These are phyloP conservation scores for Colletotrichum tamarilloi DNA, from an alignment of 2,329 filamentous ascomycete genomes.

Conservation along the genomic window DNA sequence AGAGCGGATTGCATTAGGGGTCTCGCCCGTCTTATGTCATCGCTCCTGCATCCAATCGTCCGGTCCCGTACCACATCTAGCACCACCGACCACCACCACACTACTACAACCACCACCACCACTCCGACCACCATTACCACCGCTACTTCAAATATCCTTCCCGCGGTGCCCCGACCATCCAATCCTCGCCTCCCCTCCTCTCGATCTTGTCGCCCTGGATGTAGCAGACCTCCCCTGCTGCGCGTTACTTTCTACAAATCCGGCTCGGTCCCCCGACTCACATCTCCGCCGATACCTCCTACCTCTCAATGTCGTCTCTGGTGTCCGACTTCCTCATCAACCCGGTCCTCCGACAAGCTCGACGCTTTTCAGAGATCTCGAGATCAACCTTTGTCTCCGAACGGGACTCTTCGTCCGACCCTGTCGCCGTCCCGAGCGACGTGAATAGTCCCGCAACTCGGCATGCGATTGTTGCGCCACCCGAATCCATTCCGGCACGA, in stretches of 20 bases:
- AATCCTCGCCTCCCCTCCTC: constrained; percentile 4
- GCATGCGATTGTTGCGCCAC: constrained; percentile 37
- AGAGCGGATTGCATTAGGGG: constrained; percentile 18
- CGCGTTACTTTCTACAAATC: constrained; percentile 17
- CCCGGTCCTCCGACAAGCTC: constrained; percentile 73
- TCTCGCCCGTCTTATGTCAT: constrained; percentile 36
- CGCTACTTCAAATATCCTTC: constrained; percentile 25
- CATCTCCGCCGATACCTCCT: constrained; percentile 1
- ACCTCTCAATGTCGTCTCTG: constrained; percentile 66
- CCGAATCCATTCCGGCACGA: constrained; percentile 42
- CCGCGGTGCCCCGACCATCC: constrained; percentile 10
- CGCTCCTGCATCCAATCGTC: constrained; percentile 35
- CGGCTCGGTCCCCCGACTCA: constrained; percentile 9
- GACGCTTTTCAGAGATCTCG: constrained; percentile 68
- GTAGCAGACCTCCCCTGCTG: constrained; percentile 19
- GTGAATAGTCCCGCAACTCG: constrained; percentile 36
- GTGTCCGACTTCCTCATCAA: constrained; percentile 75
- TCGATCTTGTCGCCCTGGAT: constrained; percentile 18
- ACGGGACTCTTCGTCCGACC: constrained; percentile 42
- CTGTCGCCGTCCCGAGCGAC: constrained; percentile 42
- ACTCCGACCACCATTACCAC: constrained; percentile 10
- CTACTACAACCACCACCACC: not conserved
- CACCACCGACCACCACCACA: constrained; percentile 7
- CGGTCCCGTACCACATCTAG: constrained; percentile 28
- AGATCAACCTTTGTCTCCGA: constrained; percentile 51